Evolutionary conservation across 768 basidiomycete genomes (phyloP).

Genomic region (Leccinum olivaceopallidum): DNA sequence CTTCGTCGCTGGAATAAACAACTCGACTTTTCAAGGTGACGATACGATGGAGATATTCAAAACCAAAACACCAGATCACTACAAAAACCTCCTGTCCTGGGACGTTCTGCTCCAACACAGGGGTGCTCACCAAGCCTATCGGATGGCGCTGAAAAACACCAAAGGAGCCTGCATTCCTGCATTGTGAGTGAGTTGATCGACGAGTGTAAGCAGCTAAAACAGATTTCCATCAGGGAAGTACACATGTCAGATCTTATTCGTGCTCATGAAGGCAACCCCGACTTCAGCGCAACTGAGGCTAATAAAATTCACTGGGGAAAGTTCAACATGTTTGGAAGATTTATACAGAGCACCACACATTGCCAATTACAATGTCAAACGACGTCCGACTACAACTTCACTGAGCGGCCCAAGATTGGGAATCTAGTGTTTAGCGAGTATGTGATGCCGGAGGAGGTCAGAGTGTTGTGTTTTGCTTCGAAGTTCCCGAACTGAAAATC

Average conservation of each 20-base stretch:
- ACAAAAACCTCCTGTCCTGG: slow-evolving; percentile 80
- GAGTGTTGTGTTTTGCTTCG: slow-evolving; percentile 15
- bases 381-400: slow-evolving; percentile 61
- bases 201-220: slow-evolving; percentile 8
- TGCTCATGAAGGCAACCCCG: slow-evolving; percentile 82
- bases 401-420: slow-evolving; percentile 53
- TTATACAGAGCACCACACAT: slow-evolving; percentile 73
- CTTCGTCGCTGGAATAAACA: slow-evolving; percentile 91
- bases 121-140: slow-evolving; percentile 87
- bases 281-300: slow-evolving; percentile 64
- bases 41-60: slow-evolving; percentile 77
- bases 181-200: slow-evolving; percentile 47
- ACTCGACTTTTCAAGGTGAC: slow-evolving; percentile 75
- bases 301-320: slow-evolving; percentile 93
- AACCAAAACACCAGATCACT: slow-evolving; percentile 60
- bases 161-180: slow-evolving; percentile 89
- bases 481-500: slow-evolving; percentile 5
- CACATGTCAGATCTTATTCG: slow-evolving; percentile 89
- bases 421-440: slow-evolving; percentile 55
- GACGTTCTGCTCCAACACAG: slow-evolving; percentile 81
- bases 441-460: slow-evolving; percentile 72
- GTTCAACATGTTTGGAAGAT: slow-evolving; percentile 88
- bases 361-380: slow-evolving; percentile 74
- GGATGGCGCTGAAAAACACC: slow-evolving; percentile 82
- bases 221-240: slow-evolving; percentile 66